Evolutionary conservation across 768 basidiomycete species (phyloP), one percentile per base, ranked within the genome.

Genomic region (Suillus plorans): DNA sequence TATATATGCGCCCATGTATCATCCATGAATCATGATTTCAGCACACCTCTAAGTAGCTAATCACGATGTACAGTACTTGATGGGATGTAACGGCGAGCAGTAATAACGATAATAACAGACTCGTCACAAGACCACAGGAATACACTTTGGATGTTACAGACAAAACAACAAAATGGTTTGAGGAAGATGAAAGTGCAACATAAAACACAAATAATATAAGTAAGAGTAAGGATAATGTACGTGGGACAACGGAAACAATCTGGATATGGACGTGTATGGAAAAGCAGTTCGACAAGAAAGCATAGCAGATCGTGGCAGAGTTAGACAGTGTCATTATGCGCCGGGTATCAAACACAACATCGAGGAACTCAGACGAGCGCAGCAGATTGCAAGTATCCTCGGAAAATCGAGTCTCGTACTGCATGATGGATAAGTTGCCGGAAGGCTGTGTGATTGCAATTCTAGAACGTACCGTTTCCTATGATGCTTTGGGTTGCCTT

Each of bases 401-500:
- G 81, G 80, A 90, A 89, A 65, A 90, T 90, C 42, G 89, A 89
- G 70, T 90, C 89, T 34, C 88, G 87, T 9, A 90, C 89, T 90
- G 50, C 39, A 69, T 41, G 36, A 25, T 64, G 63, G 62, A 53
- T 66, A 22, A 66, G 61, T 39, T 59, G 44, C 45, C 25, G 58
- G 28, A 53, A 47, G 58, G 37, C n/a, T 41, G 63, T 16, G 41
- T 31, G 42, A 28, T 34, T 31, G 34, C 2, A 13, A 4, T 56
- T 44, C 57, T 42, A 64, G 34, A 36, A 76, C 85, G 37, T 68
- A 91, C 91, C 91, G 68, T 91, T 92, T 67, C 86, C 86, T 72
- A 94, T 94, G 64, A 94, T 91, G 62, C 86, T 84, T 69, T 92
- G 91, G 0, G 92, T 94, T 5, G 92, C 84, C 76, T 89, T 91